phyloP scores from a whole-genome alignment of 108 stramenopile genomes.

The Fragilaria crotonensis region DNA sequence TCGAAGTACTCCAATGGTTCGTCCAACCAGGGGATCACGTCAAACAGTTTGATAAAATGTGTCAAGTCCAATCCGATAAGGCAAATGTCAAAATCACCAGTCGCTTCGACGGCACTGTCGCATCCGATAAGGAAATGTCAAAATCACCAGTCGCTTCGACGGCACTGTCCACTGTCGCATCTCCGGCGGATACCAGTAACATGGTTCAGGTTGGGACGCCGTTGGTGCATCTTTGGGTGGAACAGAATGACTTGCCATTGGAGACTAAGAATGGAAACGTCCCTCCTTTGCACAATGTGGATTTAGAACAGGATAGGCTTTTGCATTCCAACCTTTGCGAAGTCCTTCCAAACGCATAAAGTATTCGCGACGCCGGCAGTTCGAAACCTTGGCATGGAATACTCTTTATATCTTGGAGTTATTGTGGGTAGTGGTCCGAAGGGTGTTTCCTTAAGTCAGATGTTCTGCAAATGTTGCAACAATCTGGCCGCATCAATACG shows the following conservation, averaged over 20 bases:
- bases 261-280: slow-evolving; percentile 7
- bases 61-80: slow-evolving; percentile 97
- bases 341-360: slow-evolving; percentile 27
- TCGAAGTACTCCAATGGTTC: slow-evolving; percentile 95
- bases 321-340: slow-evolving; percentile 31
- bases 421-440: slow-evolving; percentile 85
- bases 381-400: slow-evolving; percentile 84
- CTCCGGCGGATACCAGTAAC: slow-evolving; percentile 73
- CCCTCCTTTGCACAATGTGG: slow-evolving; percentile 32
- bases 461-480: slow-evolving; percentile 56
- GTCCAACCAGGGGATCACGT: slow-evolving; percentile 80
- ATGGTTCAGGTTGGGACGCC: slow-evolving; percentile 84
- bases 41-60: slow-evolving; percentile 91
- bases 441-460: slow-evolving; percentile 94
- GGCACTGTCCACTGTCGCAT: too few relatives aligned
- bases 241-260: slow-evolving; percentile 1
- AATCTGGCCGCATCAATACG: slow-evolving; percentile 8
- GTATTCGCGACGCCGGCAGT: slow-evolving; percentile 95
- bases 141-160: slow-evolving; percentile 93
- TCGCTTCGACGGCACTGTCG: slow-evolving; percentile 90
- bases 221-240: slow-evolving; percentile 59
- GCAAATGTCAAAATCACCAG: slow-evolving; percentile 97
- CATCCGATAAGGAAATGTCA: slow-evolving; percentile 88
- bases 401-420: slow-evolving; percentile 66
- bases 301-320: slow-evolving; percentile 34